Base-by-base conservation (phyloP, 305 asterid species). In the Solanum hybrid region DNA sequence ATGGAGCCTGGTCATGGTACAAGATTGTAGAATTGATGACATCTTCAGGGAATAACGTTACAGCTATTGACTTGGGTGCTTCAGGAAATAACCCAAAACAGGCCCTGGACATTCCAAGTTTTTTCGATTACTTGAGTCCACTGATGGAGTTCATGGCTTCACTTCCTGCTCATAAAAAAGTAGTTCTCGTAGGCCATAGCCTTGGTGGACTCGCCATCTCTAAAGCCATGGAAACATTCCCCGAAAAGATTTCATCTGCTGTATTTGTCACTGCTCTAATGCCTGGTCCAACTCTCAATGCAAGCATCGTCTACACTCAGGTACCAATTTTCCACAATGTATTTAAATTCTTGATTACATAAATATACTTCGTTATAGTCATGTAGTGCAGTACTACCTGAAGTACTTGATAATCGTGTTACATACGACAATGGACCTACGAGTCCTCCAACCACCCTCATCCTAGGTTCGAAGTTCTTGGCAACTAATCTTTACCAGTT, bases 1-100 rank as follows among this genome's bases (percentile, higher is more conserved):
- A 89, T 40, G 92, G 92, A 14, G 92, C 92, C 17, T 91, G 91
- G 89, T 91, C 73, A 3, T 89, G 91, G 37, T 75, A 75, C 3
- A 29, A 75, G 56, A 75, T 75, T 31, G n/a, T 14, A 14, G 66
- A 85, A 20, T 24, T 87, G 34, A 35, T 91, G 38, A 46, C 24
- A 60, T 76, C 89, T 26, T 26, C 89, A 13, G 91, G 91, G 3
- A 56, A 89, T 35, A 81, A 42, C 1, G 92, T 87, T 22, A 82
- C 89, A 17, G 90, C 90, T 27, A 26, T 89, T 29, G 92, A 89
- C 75, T 60, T 91, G 26, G 71, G 37, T 14, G 26, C 88, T 85
- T 85, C 88, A 6, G 76, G 76, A 11, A 85, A 9, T 35, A 75
- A 91, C 76, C 90, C 90, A 1, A 86, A 71, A 10, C 89, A 73